Base-by-base conservation (phyloP, 257 asterid genomes). In the Solanum corneliomulleri region DNA sequence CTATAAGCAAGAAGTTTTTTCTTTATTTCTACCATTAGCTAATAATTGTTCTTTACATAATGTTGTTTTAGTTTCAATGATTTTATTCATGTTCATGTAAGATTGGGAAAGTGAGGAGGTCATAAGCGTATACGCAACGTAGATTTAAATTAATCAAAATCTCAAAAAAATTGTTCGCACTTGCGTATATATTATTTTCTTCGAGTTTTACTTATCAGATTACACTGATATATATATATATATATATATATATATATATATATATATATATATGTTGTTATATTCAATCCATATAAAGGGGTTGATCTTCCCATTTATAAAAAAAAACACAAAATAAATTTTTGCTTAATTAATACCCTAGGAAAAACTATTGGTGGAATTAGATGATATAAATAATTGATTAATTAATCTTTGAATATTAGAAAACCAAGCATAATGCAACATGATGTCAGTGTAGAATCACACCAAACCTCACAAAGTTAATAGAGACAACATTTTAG, bases 391-490 rank as follows among this genome's bases (percentile, higher is more conserved):
- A 45, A 45, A 42, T 18, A 75, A 39, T 75, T 44, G 29, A 77
- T 42, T 42, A 5, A 75, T 23, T 13, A 49, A 49, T 49, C 60
- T n/a, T 80, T 80, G 41, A 78, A 45, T 71, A 72, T 35, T 41
- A 75, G 82, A 20, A 45, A 42, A 0, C 41, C n/a, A 77, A 70
- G 41, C 68, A 80, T 80, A 80, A 80, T 80, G 68, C 68, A 80
- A 80, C 84, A 29, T 80, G 84, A 80, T 80, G 68, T 80, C 84
- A 80, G 84, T 80, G 37, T 80, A 80, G 84, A 80, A 80, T 80
- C 84, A 80, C 84, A 80, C 68, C 84, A 80, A 80, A 80, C 84
- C 27, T 80, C 84, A 80, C 42, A 47, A 80, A 45, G n/a, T 45
- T 27, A 80, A n/a, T 47, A 78, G 84, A 80, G 84, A 80, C 84